Evolutionary conservation across 78 protist genomes (phyloP).

Genomic region (Chrysochromulina parva): DNA sequence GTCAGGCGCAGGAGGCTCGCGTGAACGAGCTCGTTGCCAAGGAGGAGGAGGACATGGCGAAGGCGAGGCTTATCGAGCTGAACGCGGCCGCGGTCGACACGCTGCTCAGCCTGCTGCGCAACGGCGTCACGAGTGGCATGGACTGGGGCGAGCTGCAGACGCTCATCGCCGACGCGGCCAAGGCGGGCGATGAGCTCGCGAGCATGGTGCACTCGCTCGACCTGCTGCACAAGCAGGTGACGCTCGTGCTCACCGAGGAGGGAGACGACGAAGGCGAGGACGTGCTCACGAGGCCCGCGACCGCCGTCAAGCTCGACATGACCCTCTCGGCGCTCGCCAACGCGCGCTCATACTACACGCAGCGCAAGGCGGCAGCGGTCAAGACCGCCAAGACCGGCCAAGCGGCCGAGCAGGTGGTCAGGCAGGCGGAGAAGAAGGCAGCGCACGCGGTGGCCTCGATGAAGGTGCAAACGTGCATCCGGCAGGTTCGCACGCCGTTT

Average conservation of each 20-base stretch:
- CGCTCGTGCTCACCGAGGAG: constrained; percentile 13
- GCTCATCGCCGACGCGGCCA: constrained; percentile 22
- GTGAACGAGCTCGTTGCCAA: constrained; percentile 61
- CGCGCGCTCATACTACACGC: constrained; percentile 72
- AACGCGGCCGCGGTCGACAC: constrained; percentile 70
- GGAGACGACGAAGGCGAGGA: constrained; percentile 53
- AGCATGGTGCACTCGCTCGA: constrained; percentile 26
- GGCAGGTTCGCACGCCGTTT: constrained; percentile 68
- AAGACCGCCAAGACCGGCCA: constrained; percentile 78
- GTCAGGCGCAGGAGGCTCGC: constrained; percentile 70
- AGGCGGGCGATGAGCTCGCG: constrained; percentile 44
- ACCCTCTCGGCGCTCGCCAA: constrained; percentile 81
- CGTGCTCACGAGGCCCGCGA: not conserved
- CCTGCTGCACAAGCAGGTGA: not conserved
- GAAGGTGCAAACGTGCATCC: constrained; percentile 37
- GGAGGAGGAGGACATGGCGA: constrained; percentile 43
- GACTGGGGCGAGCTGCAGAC: constrained; percentile 79
- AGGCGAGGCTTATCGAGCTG: constrained; percentile 66
- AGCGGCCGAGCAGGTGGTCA: constrained; percentile 68
- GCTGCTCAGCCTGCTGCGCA: constrained; percentile 64
- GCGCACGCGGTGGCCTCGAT: constrained; percentile 33
- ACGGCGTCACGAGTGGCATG: constrained; percentile 61
- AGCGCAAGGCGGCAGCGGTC: constrained; percentile 63
- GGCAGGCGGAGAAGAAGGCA: constrained; percentile 63
- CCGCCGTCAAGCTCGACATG: constrained; percentile 80